These are phyloP conservation scores for Russula abietina DNA, from an alignment of 768 basidiomycete genomes.

Conservation along the genomic window DNA sequence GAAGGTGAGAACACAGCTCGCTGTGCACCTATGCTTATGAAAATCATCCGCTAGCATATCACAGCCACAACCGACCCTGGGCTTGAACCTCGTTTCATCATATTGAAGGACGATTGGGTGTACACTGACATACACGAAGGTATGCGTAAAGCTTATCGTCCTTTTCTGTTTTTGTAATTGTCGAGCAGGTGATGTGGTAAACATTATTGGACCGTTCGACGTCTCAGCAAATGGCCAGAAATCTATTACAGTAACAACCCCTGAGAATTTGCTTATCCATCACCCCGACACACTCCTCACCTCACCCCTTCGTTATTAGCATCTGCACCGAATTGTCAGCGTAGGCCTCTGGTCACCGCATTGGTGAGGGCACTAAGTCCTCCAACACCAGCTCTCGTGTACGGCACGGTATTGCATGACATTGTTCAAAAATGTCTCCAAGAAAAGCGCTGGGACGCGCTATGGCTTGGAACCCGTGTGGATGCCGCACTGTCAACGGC, in stretches of 20 bases:
- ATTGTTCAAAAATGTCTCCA: constrained; percentile 78
- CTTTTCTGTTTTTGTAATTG: not conserved
- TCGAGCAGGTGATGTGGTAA: constrained; percentile 69
- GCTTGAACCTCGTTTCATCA: constrained; percentile 42
- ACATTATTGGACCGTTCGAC: constrained; percentile 54
- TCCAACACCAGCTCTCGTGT: constrained; percentile 63
- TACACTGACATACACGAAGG: constrained; percentile 55
- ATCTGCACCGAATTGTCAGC: constrained; percentile 72
- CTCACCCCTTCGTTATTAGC: constrained; percentile 89
- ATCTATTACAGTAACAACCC: constrained; percentile 54
- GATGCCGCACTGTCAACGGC: constrained; percentile 48
- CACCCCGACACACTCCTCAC: constrained; percentile 89
- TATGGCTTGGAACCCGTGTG: constrained; percentile 55
- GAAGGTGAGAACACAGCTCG: constrained; percentile 14
- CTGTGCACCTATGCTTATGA: not conserved
- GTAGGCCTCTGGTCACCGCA: constrained; percentile 76
- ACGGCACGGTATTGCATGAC: constrained; percentile 92
- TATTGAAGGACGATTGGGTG: constrained; percentile 76
- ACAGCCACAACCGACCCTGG: constrained; percentile 40
- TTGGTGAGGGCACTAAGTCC: constrained; percentile 56
- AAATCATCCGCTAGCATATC: constrained; percentile 40
- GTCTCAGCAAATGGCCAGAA: constrained; percentile 26
- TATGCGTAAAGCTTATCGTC: constrained; percentile 27
- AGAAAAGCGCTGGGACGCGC: constrained; percentile 54
- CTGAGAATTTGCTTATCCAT: constrained; percentile 67